Base-by-base conservation (phyloP, 139 green algal genomes). In the Tetradesmus lagerheimii region DNA sequence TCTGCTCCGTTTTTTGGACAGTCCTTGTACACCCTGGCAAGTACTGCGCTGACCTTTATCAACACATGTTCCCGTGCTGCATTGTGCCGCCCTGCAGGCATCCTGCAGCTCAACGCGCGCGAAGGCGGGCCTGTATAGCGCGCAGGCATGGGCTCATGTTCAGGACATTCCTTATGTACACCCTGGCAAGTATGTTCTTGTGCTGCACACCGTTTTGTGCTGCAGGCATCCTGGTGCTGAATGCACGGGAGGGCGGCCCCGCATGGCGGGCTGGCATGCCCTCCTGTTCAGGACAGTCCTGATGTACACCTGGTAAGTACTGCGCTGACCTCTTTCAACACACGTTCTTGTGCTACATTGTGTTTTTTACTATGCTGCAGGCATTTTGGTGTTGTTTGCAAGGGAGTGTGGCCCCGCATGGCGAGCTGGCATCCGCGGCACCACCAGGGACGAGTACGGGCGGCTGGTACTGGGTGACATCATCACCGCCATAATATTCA, bases 151-250 rank as follows among this genome's bases (percentile, higher is more conserved):
- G n/a, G n/a, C n/a, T n/a, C n/a, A n/a, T n/a, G n/a, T n/a, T n/a
- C n/a, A n/a, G n/a, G n/a, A n/a, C n/a, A n/a, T n/a, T n/a, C n/a
- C n/a, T n/a, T n/a, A n/a, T n/a, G n/a, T n/a, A n/a, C n/a, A n/a
- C n/a, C n/a, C 71, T 92, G 97, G 97, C 80, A 97, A 99, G 79
- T n/a, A n/a, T n/a, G n/a, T n/a, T n/a, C n/a, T n/a, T n/a, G 43
- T 50, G 5, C 8, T 50, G 43, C 47, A 14, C 53, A 43, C 34
- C 41, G 4, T 34, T 67, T n/a, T 25, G 12, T 91, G 99, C 64
- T 77, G 35, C 74, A 93, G 97, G 97, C 80, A 97, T 99, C 80
- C 91, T 99, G 76, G 97, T 99, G 78, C 92, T 99, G n/a, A 94
- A 93, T 50, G 94, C 95, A 0, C 91, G 94, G 2, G 89, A 95